These are phyloP conservation scores for Warburgia ugandensis DNA, from an alignment of 164 flowering plant species.

Conservation along the genomic window DNA sequence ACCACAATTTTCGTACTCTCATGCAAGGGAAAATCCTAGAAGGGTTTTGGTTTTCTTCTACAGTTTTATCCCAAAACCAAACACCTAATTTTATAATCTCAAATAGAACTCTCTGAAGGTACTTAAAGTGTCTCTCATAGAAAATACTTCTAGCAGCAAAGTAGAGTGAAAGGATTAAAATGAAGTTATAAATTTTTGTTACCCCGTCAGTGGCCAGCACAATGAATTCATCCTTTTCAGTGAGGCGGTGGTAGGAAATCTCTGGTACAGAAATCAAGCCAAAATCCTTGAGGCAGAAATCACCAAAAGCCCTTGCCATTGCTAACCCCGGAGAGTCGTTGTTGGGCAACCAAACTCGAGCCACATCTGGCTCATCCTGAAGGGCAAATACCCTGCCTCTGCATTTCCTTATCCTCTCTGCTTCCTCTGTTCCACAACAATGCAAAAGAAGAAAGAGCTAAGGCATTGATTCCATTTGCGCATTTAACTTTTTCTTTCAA, in stretches of 20 bases:
- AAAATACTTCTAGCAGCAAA: too few species aligned
- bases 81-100: too few species aligned
- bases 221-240: conserved; percentile 79
- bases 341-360: conserved; percentile 94
- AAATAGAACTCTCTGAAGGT: too few species aligned
- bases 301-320: conserved; percentile 99
- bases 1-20: too few species aligned
- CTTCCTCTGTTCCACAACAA: conserved; percentile 47
- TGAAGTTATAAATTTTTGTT: too few species aligned
- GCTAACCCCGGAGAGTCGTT: conserved; percentile 93
- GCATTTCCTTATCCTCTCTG: conserved; percentile 76
- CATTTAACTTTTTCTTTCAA: too few species aligned
- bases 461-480: not conserved
- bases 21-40: too few species aligned
- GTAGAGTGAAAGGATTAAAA: too few species aligned
- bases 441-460: not conserved
- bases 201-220: conserved; percentile 99
- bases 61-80: too few species aligned
- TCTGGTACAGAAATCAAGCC: conserved; percentile 96
- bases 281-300: conserved; percentile 95
- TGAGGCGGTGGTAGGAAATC: conserved; percentile 55
- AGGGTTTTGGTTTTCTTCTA: too few species aligned
- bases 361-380: conserved; percentile 91
- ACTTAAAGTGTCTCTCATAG: too few species aligned
- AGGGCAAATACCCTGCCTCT: conserved; percentile 95